Evolutionary conservation across 768 basidiomycete species (phyloP), one percentile per base, ranked within the genome.

Genomic region (Tricholoma terreum): DNA sequence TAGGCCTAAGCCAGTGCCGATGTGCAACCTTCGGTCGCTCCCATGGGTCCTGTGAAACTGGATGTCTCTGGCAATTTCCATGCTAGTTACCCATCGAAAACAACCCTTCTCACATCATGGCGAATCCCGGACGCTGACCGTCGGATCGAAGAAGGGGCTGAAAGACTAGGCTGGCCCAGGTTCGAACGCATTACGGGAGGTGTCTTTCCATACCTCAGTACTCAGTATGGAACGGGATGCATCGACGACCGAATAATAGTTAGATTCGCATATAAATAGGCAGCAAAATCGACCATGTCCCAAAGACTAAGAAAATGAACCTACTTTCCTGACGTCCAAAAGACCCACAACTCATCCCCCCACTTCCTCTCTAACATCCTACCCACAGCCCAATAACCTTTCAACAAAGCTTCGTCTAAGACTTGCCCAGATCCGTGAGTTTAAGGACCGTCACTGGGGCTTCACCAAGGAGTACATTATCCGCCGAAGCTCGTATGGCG

Each of bases 271-370:
- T n/a, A n/a, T n/a, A n/a, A n/a, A n/a, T n/a, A n/a, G n/a, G n/a
- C n/a, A n/a, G n/a, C n/a, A n/a, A n/a, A n/a, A n/a, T n/a, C n/a
- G n/a, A n/a, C n/a, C n/a, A n/a, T n/a, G n/a, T n/a, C n/a, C n/a
- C n/a, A n/a, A n/a, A n/a, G n/a, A n/a, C n/a, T 15, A 22, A 30
- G n/a, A 22, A n/a, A n/a, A n/a, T n/a, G n/a, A 38, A 15, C 31
- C 62, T 60, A 93, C 94, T 85, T 92, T 94, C 60, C 80, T 78
- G 10, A 89, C 77, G 65, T 94, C 89, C 67, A 89, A 68, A 59
- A 94, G 64, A 10, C 93, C 94, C 56, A 91, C 75, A 5, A 95
- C 89, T 87, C 94, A 92, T n/a, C 63, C 96, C 94, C 84, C 74
- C 19, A 79, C 73, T n/a, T 85, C 82, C 51, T 84, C 86, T 48